Evolutionary conservation across 805 yeast species (phyloP).

Genomic region (Wickerhamomyces sydowiorum): DNA sequence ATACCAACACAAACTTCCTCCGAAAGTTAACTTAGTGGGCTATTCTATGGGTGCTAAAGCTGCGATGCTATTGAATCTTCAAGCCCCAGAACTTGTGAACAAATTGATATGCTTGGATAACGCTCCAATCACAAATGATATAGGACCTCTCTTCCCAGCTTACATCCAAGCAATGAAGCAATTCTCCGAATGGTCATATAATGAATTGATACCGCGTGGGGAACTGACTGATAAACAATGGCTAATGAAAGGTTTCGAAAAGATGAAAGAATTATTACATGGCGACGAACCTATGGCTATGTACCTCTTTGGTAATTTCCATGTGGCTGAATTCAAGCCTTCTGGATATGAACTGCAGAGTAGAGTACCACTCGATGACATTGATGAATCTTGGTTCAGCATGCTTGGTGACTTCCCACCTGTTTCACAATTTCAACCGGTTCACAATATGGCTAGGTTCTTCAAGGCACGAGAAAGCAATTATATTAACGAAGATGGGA

Average conservation of each 20-base stretch:
- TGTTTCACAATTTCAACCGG: neutral
- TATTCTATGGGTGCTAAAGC: constrained; percentile 62
- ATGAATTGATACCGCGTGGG: neutral
- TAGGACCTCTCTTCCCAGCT: constrained; percentile 26
- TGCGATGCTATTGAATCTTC: constrained; percentile 39
- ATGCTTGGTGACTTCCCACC: constrained; percentile 25
- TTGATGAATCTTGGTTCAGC: constrained; percentile 8
- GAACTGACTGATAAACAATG: neutral
- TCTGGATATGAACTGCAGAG: neutral
- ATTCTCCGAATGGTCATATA: constrained; percentile 4
- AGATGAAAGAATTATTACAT: constrained; percentile 5
- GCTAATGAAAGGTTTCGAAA: constrained; percentile 1
- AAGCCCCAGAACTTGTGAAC: constrained; percentile 28
- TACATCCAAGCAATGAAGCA: constrained; percentile 7
- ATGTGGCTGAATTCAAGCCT: constrained; percentile 5
- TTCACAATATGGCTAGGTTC: constrained; percentile 26
- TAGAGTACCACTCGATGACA: constrained; percentile 21
- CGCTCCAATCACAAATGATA: constrained; percentile 29
- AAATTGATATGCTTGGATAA: constrained; percentile 44
- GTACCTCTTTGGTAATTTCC: constrained; percentile 14
- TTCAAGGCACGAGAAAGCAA: constrained; percentile 38
- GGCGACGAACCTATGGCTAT: constrained; percentile 5
- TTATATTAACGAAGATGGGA: constrained; percentile 31
- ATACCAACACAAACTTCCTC: constrained; percentile 10
- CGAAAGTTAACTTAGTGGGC: constrained; percentile 36